Base-by-base conservation (phyloP, 805 yeast genomes). In the Isabelozyma rhagii region DNA sequence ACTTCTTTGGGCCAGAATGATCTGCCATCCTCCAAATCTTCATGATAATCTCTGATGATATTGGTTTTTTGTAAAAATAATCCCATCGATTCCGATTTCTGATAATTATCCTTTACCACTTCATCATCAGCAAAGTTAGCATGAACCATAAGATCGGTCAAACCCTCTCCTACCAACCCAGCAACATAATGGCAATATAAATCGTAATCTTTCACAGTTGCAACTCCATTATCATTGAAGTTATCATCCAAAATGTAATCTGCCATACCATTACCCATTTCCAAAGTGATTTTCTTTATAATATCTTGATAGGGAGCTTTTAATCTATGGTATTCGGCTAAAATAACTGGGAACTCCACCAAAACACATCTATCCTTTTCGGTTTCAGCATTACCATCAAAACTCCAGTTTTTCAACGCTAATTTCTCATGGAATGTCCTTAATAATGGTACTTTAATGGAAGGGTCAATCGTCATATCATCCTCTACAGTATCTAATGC, bases 221-320 rank as follows among this genome's bases (percentile, higher is more conserved):
- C 74, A 44, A 94, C 84, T 1, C 98, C 98, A 53, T 82, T 82
- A 56, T 80, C 64, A 66, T 89, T 90, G 72, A 89, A 89, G 54
- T 85, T 79, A 46, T 87, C 94, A 61, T 86, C 84, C 59, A 79
- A 74, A 47, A 88, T 83, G 69, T 92, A 94, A 62, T 89, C 91
- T 31, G 98, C 98, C 99, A 94, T 94, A 49, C 99, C 99, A 57
- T 89, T 83, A 50, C 98, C 99, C 99, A 94, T 94, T 66, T 85
- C 78, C 50, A 74, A 57, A 44, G 97, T 84, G 58, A 91, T 89
- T 53, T 85, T 89, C 58, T 79, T 80, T 57, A 94, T 82, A 39
- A 91, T 84, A 48, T 79, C 87, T 70, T 87, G 92, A 69, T 90
- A 92, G 50, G 77, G 83, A 5, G 88, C 83, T 61, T 83, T 82